These are phyloP conservation scores for Xeromyces bisporus DNA, from an alignment of 495 filamentous ascomycete genomes.

Conservation along the genomic window DNA sequence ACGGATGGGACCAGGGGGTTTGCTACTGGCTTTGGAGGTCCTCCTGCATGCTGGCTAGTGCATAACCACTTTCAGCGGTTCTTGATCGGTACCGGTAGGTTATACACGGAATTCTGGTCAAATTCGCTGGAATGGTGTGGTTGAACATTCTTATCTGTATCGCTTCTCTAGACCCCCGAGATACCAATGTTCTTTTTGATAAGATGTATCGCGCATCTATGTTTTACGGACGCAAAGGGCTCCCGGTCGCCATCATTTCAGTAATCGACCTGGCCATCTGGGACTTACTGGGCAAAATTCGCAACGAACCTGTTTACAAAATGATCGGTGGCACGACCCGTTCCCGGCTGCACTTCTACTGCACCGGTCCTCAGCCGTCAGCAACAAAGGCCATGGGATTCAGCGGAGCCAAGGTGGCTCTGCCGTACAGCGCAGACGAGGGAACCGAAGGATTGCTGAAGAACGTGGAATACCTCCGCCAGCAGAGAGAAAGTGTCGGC, in stretches of 20 bases:
- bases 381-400: constrained; percentile 72
- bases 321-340: constrained; percentile 77
- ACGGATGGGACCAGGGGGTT: constrained; percentile 82
- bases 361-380: constrained; percentile 70
- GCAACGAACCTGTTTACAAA: constrained; percentile 86
- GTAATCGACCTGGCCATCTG: constrained; percentile 85
- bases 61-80: constrained; percentile 85
- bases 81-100: constrained; percentile 56
- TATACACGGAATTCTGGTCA: constrained; percentile 1
- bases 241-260: constrained; percentile 78
- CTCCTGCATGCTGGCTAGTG: constrained; percentile 83
- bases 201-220: constrained; percentile 91
- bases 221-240: constrained; percentile 88
- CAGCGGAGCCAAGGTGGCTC: constrained; percentile 71
- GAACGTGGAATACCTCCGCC: constrained; percentile 73
- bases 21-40: constrained; percentile 84
- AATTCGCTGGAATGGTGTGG: background rate
- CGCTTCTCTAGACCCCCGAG: constrained; percentile 46
- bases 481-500: constrained; percentile 69
- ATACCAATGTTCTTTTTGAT: constrained; percentile 79
- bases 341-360: constrained; percentile 74
- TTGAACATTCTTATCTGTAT: background rate
- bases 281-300: constrained; percentile 79
- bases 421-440: constrained; percentile 78
- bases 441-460: constrained; percentile 65